Evolutionary conservation across 2,329 filamentous ascomycete species (phyloP), one percentile per base, ranked within the genome.

Genomic region (Diaporthe vaccinii): DNA sequence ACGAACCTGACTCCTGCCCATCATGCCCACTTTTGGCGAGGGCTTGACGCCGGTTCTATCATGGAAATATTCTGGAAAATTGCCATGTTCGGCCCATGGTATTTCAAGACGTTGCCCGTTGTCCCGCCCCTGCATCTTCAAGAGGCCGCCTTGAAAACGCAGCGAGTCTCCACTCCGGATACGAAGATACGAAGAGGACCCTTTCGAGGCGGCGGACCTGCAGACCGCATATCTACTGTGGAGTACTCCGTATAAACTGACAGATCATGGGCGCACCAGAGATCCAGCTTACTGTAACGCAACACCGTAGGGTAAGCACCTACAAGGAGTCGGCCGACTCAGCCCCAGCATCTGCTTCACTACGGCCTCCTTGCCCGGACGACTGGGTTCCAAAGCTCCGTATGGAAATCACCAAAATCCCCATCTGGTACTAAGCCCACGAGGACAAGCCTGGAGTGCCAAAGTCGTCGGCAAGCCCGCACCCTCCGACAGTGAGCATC

Each of bases 61-160:
- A 62, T 72, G 46, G n/a, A 73, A 53, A 55, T 73, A 34, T 73
- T 65, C 70, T n/a, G 34, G 58, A 73, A 62, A 31, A 65, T 44
- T 73, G 70, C 70, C 70, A 10, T 65, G 36, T 73, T 65, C 34
- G 28, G 58, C 36, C 1, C 20, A 73, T 73, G 71, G 71, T 25
- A 55, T 65, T 73, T 65, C 39, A 8, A 12, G 41, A 55, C 57
- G 7, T 55, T n/a, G 46, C 49, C 44, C 14, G n/a, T 34, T 46
- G 36, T 73, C 25, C 44, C 34, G 34, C 25, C 58, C 25, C 58
- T 73, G 71, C 25, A 46, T 7, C 36, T 44, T 36, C 36, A 55
- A 62, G 71, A 73, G 71, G 71, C 58, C 58, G 71, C 71, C 58
- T 57, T 55, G n/a, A 25, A 57, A n/a, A 55, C n/a, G 15, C 34